Conservation (phyloP, 2,329 filamentous ascomycete genomes). For the Aspergillus calidoustus region DNA sequence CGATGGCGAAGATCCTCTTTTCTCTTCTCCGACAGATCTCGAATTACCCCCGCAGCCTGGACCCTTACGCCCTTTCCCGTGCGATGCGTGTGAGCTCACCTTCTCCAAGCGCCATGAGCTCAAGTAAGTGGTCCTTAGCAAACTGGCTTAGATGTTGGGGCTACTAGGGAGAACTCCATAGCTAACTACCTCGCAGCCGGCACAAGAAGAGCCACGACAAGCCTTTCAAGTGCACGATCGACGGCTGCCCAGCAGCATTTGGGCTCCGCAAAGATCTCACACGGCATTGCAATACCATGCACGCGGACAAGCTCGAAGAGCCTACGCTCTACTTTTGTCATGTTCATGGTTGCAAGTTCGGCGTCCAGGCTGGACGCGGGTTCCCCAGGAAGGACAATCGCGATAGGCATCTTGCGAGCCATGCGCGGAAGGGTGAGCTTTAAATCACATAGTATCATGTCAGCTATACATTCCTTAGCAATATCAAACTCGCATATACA, state of each 20-base stretch:
- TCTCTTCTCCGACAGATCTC: neutral
- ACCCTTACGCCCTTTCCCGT: neutral
- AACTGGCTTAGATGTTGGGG: no score
- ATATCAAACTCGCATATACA: no score
- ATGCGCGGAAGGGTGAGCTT: conserved; percentile 8
- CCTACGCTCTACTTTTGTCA: neutral
- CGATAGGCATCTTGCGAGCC: conserved; percentile 2
- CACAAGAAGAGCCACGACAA: neutral
- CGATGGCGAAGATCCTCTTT: neutral
- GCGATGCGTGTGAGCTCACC: neutral
- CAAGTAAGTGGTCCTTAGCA: neutral
- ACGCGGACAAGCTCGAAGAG: neutral
- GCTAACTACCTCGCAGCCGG: neutral
- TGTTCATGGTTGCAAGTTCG: neutral
- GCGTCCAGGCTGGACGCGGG: neutral
- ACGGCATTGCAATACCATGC: neutral
- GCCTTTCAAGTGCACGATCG: neutral
- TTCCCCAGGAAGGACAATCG: conserved; percentile 2
- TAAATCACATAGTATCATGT: neutral
- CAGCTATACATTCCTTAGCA: neutral
- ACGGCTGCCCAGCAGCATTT: neutral
- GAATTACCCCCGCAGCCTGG: neutral
- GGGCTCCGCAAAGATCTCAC: neutral
- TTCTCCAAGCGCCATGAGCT: neutral
- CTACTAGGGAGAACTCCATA: neutral